These are phyloP conservation scores for Irpex lacteus DNA, from an alignment of 1,284 basidiomycete species.

Conservation along the genomic window DNA sequence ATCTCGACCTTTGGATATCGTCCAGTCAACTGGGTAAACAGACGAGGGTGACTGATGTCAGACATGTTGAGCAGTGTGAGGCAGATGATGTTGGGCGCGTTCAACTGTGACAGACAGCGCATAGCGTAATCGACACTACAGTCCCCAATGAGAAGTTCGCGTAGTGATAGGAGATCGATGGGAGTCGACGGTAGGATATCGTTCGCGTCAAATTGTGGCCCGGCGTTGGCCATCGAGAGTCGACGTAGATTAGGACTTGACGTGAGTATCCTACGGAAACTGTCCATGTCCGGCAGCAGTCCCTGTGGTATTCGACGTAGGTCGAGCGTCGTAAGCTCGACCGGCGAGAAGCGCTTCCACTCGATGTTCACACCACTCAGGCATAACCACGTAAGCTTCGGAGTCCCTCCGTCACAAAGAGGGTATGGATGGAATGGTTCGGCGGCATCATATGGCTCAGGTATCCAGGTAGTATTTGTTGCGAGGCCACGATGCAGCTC, in stretches of 20 bases:
- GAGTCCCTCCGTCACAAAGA: conserved; percentile 9
- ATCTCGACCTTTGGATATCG: conserved; percentile 44
- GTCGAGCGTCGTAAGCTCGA: conserved; percentile 54
- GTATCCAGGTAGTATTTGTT: background rate
- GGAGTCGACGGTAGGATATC: conserved; percentile 22
- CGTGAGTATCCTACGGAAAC: conserved; percentile 48
- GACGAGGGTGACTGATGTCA: conserved; percentile 43
- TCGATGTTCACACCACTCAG: conserved; percentile 54
- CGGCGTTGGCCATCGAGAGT: conserved; percentile 55
- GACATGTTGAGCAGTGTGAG: conserved; percentile 50
- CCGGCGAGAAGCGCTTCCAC: conserved; percentile 43
- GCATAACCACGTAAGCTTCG: conserved; percentile 41
- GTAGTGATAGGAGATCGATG: conserved; percentile 43
- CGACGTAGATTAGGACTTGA: conserved; percentile 45
- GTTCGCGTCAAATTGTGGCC: conserved; percentile 32
- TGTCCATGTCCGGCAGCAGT: conserved; percentile 40
- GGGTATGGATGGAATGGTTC: background rate
- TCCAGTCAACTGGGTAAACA: conserved; percentile 41
- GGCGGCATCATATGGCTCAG: background rate
- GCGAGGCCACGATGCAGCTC: conserved; percentile 49
- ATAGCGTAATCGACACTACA: conserved; percentile 38
- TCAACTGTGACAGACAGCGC: conserved; percentile 29
- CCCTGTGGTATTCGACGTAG: conserved; percentile 52
- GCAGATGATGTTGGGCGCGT: conserved; percentile 35
- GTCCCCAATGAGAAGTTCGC: conserved; percentile 51